Evolutionary conservation across 1,284 basidiomycete species (phyloP), one percentile per base, ranked within the genome.

Genomic region (Papiliotrema fonsecae): DNA sequence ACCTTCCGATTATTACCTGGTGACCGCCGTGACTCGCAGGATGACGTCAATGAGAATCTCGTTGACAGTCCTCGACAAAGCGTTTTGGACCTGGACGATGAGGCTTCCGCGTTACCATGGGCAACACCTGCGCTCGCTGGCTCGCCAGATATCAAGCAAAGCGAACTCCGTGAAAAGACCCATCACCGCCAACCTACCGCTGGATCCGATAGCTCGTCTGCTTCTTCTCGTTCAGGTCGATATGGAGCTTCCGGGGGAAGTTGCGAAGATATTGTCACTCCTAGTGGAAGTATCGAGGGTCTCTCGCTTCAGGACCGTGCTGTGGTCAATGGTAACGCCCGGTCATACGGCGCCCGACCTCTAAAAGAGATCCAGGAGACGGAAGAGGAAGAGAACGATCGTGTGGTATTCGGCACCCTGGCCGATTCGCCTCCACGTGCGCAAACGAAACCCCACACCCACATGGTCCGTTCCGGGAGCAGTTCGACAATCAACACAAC

Each of bases 241-340:
- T 60, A 52, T 4, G 60, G 51, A 2, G 51, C 45, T 5, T 58
- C 58, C 22, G 62, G 61, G 2, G 51, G 52, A n/a, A 64, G 68
- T 38, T 50, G 42, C 18, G 69, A 70, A 49, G 56, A 67, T 39
- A 64, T 73, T 28, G 61, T 73, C 42, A 74, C 72, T 3, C 72
- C 72, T 7, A 64, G 59, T 47, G 62, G 62, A 41, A 71, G 68
- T 52, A 65, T 62, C 51, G 71, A 74, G 52, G 65, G 67, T 16
- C 50, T 72, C 2, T 51, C 6, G 34, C 47, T 42, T 46, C 51
- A 44, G 19, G 48, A 58, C 5, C 47, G 57, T 19, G n/a, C 40
- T n/a, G n/a, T n/a, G n/a, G n/a, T n/a, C n/a, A n/a, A n/a, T n/a
- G n/a, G n/a, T n/a, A n/a, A n/a, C n/a, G n/a, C n/a, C n/a, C n/a